Percentiles rank a stretch among this genome's conserved stretches.
phyloP scores from a whole-genome alignment of 148 eudicot species.

The Persicaria maculosa region DNA sequence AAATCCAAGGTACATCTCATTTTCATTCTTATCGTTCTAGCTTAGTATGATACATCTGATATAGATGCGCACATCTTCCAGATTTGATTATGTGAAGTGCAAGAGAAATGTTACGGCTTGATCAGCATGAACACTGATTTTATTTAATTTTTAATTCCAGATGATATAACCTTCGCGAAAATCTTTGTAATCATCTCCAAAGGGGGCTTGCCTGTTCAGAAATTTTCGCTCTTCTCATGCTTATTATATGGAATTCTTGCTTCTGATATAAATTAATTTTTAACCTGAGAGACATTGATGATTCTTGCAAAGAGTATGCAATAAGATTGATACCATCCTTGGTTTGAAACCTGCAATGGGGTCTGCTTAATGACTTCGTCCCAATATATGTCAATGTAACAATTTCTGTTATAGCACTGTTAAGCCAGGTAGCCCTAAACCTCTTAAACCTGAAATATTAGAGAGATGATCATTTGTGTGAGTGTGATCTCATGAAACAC shows the following conservation, averaged over 20 bases:
- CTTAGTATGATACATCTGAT: background rate
- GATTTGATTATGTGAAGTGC: too few relatives aligned
- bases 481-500: too few relatives aligned
- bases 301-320: too few relatives aligned
- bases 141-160: background rate
- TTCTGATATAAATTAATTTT: background rate
- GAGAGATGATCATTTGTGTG: too few relatives aligned
- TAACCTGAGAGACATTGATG: background rate
- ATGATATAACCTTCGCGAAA: background rate
- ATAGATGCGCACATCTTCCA: too few relatives aligned
- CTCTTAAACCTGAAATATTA: too few relatives aligned
- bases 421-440: too few relatives aligned
- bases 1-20: constrained; percentile 40
- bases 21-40: background rate
- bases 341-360: background rate
- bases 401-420: too few relatives aligned
- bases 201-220: background rate
- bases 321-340: background rate
- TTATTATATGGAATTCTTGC: background rate
- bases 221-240: background rate
- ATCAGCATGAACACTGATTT: background rate
- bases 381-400: too few relatives aligned
- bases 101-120: background rate
- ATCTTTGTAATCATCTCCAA: background rate
- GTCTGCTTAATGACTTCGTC: too few relatives aligned